Percentiles rank a stretch among this genome's conserved stretches.
Evolutionary conservation across 139 green algal species (phyloP).

Genomic region (Picochlorum sp.): DNA sequence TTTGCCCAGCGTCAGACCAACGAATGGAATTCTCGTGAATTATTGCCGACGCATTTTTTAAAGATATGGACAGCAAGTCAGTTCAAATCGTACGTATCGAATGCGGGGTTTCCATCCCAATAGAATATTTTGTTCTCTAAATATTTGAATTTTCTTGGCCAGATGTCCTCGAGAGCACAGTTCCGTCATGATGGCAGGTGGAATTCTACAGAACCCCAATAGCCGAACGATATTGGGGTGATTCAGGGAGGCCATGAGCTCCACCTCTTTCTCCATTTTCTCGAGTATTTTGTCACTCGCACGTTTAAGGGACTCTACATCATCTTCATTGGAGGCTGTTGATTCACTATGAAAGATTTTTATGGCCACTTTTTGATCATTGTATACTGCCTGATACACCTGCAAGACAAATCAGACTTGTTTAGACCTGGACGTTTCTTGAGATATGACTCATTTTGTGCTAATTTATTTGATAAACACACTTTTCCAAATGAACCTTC

Average conservation of each 20-base stretch:
- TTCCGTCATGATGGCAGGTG: constrained; percentile 1
- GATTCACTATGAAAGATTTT: not conserved
- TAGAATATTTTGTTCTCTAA: too few relatives aligned
- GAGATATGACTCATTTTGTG: not conserved
- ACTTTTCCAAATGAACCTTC: not conserved
- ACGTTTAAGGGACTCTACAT: not conserved
- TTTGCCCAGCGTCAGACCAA: too few relatives aligned
- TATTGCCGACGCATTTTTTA: too few relatives aligned
- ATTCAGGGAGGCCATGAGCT: not conserved
- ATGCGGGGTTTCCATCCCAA: too few relatives aligned
- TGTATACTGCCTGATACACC: not conserved
- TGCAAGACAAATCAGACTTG: not conserved
- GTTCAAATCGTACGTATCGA: too few relatives aligned
- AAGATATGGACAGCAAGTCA: too few relatives aligned
- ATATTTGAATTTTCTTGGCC: constrained; percentile 26
- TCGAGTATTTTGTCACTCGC: not conserved
- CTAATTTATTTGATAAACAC: not conserved
- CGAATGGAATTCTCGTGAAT: too few relatives aligned
- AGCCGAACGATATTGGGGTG: constrained; percentile 42
- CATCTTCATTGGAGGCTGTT: not conserved
- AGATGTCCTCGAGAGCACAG: constrained; percentile 23
- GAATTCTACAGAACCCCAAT: constrained; percentile 28
- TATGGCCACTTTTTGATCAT: not conserved
- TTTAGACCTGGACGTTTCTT: not conserved
- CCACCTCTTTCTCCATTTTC: not conserved